Evolutionary conservation across 495 filamentous ascomycete species (phyloP), one percentile per base, ranked within the genome.

Genomic region (Podospora pseudocomata): DNA sequence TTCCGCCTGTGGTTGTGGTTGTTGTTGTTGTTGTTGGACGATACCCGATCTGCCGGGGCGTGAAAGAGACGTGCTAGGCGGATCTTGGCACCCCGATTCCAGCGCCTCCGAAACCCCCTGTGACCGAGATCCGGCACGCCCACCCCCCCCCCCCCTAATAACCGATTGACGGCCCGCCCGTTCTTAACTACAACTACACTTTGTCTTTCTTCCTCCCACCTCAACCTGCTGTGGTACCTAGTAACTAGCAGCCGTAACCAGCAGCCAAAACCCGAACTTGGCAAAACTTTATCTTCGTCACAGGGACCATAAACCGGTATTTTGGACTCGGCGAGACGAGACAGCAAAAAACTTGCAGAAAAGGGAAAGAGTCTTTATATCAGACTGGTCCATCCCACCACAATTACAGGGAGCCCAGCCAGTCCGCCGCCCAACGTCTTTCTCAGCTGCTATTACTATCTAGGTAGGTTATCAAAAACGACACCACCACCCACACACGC

Each of bases 11-110:
- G 30, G 30, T 23, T 23, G 23, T 23, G 23, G 23, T 23, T 23
- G 23, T 23, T 23, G 23, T 1, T 23, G 20, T 23, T 23, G 20
- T 23, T 32, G 30, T 32, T 32, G 30, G 30, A 49, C 39, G 59
- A 61, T 61, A 61, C 59, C 59, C 59, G 59, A 61, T 26, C 59
- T 61, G 59, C 59, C 59, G 59, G 59, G 5, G 39, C 39, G 30
- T 49, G 9, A 3, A 49, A 49, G 7, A 49, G 39, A 16, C 39
- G 9, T 49, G 15, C 39, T 49, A 49, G 13, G 39, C 39, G 39
- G 39, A 5, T 61, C 27, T 61, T 61, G 59, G 59, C 59, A 30
- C 26, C 59, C 59, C 59, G 59, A 30, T 61, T 61, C 26, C 59
- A 28, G 59, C 59, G n/a, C 59, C 27, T 16, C 59, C 59, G 23